Base-by-base conservation (phyloP, 257 asterid species). In the Rauvolfia tetraphylla region DNA sequence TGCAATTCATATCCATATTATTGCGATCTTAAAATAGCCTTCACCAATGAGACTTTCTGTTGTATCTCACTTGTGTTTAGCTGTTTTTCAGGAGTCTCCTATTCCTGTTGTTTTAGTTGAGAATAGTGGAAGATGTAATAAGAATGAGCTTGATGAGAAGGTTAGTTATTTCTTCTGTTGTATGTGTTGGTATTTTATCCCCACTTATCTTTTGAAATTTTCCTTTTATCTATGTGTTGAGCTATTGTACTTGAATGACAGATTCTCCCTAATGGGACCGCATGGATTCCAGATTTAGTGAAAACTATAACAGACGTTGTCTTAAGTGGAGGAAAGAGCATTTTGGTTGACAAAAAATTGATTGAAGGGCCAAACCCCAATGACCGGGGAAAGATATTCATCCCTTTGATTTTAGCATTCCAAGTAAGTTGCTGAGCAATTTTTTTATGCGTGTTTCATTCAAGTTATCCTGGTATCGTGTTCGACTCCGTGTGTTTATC, bases 41-140 rank as follows among this genome's bases (percentile, higher is more conserved):
- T 36, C 9, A 31, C 75, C 17, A 25, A 23, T 18, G 68, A 62
- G 33, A 36, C 14, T 74, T 81, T 27, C 46, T 56, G 23, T 29
- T 68, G 54, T 74, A 22, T 77, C 79, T 82, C 48, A 39, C 49
- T 74, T 83, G 25, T 15, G 75, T 63, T 46, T 49, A 22, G 18
- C 25, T 72, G 46, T 51, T 74, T 86, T 57, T 70, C 77, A 93
- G 99, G 87, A 77, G 41, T 83, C 80, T 79, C 81, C 81, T 12
- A 81, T 93, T 77, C 96, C 97, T 13, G 91, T 93, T 76, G 97
- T 92, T 76, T 85, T 95, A 89, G 99, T 93, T 79, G 99, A 95
- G 86, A 95, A 95, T 84, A 95, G 97, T 44, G 97, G 97, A 77
- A 90, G 99, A 80, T 93, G 99, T 76, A 86, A 84, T 88, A 95